Conservation (phyloP, 1,139 yeast genomes). For the Pichia sp. region DNA sequence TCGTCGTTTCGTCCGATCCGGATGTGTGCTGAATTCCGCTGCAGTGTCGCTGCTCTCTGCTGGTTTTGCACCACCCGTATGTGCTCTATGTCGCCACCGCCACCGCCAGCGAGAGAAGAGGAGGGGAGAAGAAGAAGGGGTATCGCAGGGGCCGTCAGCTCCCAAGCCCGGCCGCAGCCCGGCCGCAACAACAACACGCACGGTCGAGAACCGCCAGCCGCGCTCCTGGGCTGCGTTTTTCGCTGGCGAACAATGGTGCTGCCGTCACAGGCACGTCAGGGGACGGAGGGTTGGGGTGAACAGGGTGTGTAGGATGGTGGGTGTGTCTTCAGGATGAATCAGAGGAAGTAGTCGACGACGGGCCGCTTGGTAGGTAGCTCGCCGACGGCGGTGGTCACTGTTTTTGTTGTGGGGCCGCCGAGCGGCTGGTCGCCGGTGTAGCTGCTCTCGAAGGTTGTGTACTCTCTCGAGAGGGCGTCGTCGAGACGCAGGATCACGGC, state of each 20-base stretch:
- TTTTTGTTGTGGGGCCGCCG: no score
- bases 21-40: no score
- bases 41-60: no score
- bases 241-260: neutral
- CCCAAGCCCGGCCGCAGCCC: neutral
- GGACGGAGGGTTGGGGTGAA: neutral
- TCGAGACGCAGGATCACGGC: conserved; percentile 84
- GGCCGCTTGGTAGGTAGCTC: conserved; percentile 50
- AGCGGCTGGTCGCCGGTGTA: conserved; percentile 42
- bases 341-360: conserved; percentile 72
- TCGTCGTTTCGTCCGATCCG: no score
- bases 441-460: conserved; percentile 84
- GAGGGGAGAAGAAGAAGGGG: neutral
- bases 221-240: no score
- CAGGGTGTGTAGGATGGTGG: no score
- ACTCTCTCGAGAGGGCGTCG: conserved; percentile 64
- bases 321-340: conserved; percentile 8
- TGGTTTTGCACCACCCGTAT: no score
- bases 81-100: no score
- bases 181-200: neutral
- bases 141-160: neutral
- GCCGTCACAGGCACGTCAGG: neutral
- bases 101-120: no score
- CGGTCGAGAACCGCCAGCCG: no score
- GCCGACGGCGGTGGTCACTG: neutral